Evolutionary conservation across 176 grass and related monocot genomes (phyloP).

Genomic region (Urochloa ruziziensis): DNA sequence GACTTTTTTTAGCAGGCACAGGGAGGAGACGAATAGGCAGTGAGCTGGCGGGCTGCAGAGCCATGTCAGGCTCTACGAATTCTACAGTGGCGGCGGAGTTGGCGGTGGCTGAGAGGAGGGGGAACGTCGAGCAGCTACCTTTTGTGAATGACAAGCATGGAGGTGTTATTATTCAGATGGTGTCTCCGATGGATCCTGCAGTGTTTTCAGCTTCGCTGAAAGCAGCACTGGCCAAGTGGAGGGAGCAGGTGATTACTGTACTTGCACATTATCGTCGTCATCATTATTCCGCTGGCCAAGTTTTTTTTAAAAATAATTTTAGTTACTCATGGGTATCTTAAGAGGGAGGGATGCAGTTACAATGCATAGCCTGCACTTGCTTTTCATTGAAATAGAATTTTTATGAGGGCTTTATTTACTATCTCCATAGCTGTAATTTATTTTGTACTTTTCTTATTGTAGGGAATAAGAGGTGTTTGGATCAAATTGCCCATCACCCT

Average conservation of each 20-base stretch:
- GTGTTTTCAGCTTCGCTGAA: constrained; percentile 62
- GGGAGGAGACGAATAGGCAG: not conserved
- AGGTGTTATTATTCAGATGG: constrained; percentile 81
- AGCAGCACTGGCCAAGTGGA: constrained; percentile 67
- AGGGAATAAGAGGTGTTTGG: constrained; percentile 95
- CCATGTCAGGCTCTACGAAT: constrained; percentile 39
- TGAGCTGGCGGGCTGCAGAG: constrained; percentile 16
- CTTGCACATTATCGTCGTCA: not conserved
- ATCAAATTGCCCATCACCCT: constrained; percentile 84
- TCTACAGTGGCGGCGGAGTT: constrained; percentile 16
- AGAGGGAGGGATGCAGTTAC: not conserved
- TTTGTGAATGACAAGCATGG: constrained; percentile 70
- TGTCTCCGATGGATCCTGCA: constrained; percentile 53
- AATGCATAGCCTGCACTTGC: not conserved
- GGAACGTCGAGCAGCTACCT: constrained; percentile 41
- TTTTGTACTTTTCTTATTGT: constrained; percentile 11
- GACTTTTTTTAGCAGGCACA: not conserved
- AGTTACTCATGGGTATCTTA: not conserved
- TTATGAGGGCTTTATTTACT: not conserved
- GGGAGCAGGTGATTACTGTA: constrained; percentile 53
- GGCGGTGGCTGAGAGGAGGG: constrained; percentile 2
- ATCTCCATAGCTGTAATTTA: not conserved
- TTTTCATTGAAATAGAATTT: not conserved
- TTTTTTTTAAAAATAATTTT: not conserved
- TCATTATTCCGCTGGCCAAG: no score